Conservation (phyloP, 2,329 filamentous ascomycete genomes). For the Botryotinia calthae region DNA sequence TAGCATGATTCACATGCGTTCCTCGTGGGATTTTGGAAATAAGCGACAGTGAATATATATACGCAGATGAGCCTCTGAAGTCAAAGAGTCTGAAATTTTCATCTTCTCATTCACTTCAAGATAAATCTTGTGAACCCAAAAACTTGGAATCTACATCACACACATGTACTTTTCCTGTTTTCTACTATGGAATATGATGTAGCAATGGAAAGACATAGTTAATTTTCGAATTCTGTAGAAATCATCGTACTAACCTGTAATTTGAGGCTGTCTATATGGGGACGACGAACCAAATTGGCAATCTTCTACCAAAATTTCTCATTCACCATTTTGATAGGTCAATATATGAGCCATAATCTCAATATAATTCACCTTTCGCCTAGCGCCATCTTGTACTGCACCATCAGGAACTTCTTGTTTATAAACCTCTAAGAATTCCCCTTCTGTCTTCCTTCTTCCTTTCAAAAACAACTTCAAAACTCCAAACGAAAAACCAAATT, state of each 20-base stretch:
- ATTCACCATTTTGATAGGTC: background rate
- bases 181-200: background rate
- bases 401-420: background rate
- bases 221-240: background rate
- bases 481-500: background rate
- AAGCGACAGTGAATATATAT: no score
- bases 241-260: background rate
- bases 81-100: background rate
- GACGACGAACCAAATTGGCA: background rate
- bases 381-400: background rate
- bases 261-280: background rate
- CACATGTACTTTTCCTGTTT: background rate
- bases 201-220: background rate
- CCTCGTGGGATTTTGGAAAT: rapidly evolving
- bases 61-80: background rate
- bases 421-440: background rate
- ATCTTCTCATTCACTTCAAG: background rate
- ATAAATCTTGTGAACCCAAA: background rate
- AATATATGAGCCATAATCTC: background rate
- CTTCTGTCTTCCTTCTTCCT: background rate
- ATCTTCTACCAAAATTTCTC: background rate
- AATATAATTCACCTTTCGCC: background rate
- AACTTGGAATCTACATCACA: background rate
- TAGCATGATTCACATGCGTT: background rate
- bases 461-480: background rate